A percentile compares a stretch with the other conserved stretches of the same genome.
These are phyloP conservation scores for Suhomyces atakaporum DNA, from an alignment of 1,139 yeast genomes.

Conservation along the genomic window DNA sequence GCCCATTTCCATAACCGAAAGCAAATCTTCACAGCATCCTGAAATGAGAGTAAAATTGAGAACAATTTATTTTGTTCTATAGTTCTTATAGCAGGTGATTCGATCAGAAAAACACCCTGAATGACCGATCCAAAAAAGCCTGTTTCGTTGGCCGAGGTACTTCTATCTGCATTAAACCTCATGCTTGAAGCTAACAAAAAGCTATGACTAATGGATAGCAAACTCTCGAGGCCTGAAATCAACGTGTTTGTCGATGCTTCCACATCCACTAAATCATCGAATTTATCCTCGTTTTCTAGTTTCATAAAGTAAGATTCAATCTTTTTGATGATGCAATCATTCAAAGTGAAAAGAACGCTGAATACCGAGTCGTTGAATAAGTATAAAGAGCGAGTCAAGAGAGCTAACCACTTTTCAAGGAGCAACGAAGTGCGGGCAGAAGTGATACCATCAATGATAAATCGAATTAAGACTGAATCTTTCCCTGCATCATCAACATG, in stretches of 20 bases:
- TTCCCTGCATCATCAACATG: conserved; percentile 35
- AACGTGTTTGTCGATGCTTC: conserved; percentile 54
- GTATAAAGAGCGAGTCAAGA: conserved; percentile 47
- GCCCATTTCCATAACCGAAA: conserved; percentile 77
- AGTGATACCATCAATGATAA: conserved; percentile 43
- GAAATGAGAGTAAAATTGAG: conserved; percentile 63
- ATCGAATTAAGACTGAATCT: conserved; percentile 36
- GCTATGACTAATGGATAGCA: conserved; percentile 63
- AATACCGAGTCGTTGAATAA: conserved; percentile 53
- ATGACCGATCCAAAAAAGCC: conserved; percentile 77
- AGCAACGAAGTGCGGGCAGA: conserved; percentile 38
- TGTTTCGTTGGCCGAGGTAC: conserved; percentile 28
- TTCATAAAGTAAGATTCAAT: conserved; percentile 38
- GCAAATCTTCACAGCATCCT: conserved; percentile 55
- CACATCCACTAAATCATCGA: conserved; percentile 30
- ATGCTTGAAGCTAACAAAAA: conserved; percentile 45
- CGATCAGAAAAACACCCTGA: conserved; percentile 85
- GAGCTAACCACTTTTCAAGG: conserved; percentile 49
- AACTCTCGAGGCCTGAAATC: conserved; percentile 66
- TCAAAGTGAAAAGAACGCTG: conserved; percentile 50
- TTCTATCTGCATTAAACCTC: conserved; percentile 19
- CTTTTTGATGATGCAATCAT: conserved; percentile 52
- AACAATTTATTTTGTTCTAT: conserved; percentile 57
- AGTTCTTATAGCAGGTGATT: conserved; percentile 60
- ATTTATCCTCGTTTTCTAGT: conserved; percentile 16